Conservation (phyloP, 2,329 filamentous ascomycete genomes). For the Ramularia endophylla region DNA sequence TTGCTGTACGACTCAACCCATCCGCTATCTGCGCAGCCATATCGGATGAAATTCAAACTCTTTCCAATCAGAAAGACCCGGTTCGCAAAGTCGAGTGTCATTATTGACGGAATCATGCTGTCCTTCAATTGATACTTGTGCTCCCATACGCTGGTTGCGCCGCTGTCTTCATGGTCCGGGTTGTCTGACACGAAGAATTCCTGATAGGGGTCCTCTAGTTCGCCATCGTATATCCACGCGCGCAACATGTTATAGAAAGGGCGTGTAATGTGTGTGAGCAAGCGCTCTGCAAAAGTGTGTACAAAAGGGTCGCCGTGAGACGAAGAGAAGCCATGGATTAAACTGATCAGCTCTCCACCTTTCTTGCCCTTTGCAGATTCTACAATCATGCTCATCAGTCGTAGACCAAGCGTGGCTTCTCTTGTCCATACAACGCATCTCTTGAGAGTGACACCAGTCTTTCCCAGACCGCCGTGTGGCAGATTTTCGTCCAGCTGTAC, state of each 20-base stretch:
- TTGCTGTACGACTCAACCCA: constrained; percentile 98
- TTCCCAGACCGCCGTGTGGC: constrained; percentile 66
- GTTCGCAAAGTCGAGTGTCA: constrained; percentile 86
- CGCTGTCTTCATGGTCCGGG: constrained; percentile 49
- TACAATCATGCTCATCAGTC: constrained; percentile 89
- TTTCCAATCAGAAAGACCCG: constrained; percentile 98
- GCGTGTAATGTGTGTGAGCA: constrained; percentile 78
- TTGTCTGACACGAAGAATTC: constrained; percentile 96
- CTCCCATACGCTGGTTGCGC: constrained; percentile 90
- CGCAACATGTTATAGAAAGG: constrained; percentile 96
- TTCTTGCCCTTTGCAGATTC: constrained; percentile 81
- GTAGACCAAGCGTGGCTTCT: constrained; percentile 90
- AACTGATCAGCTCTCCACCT: constrained; percentile 84
- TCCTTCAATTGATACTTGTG: constrained; percentile 88
- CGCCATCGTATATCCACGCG: constrained; percentile 97
- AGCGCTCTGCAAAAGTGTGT: constrained; percentile 81
- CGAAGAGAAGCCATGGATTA: constrained; percentile 89
- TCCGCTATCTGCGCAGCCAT: constrained; percentile 84
- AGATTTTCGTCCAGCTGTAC: constrained; percentile 63
- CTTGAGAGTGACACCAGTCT: constrained; percentile 87
- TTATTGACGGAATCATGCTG: constrained; percentile 86
- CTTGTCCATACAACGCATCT: constrained; percentile 95
- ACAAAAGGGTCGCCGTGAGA: constrained; percentile 96
- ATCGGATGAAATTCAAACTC: constrained; percentile 94
- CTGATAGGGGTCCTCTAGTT: constrained; percentile 88